Evolutionary conservation across 2,329 filamentous ascomycete genomes (phyloP).

Genomic region (Talaromyces sp.): DNA sequence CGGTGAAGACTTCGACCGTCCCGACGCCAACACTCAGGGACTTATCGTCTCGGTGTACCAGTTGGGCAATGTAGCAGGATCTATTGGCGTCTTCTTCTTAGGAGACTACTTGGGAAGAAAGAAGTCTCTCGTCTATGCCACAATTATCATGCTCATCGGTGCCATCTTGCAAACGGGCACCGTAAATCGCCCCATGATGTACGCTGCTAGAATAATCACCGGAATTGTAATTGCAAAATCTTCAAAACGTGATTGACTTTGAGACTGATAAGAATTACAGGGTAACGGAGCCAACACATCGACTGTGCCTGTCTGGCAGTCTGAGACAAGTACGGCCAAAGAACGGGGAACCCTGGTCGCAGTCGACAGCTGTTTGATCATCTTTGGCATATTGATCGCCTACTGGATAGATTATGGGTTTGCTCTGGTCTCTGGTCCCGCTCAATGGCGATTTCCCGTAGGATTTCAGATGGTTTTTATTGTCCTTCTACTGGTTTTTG

Average conservation of each 20-base stretch:
- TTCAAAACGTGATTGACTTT: too few species aligned
- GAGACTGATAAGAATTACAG: too few species aligned
- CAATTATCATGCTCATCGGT: slow-evolving; percentile 45
- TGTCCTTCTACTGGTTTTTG: slow-evolving; percentile 36
- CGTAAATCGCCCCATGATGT: slow-evolving; percentile 30
- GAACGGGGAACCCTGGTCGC: neutral
- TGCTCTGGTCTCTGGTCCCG: neutral
- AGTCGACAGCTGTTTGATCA: too few species aligned
- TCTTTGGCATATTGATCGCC: slow-evolving; percentile 24
- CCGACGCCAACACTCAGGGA: slow-evolving; percentile 38
- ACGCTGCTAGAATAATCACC: slow-evolving; percentile 45
- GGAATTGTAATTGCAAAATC: slow-evolving; percentile 33
- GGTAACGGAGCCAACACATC: slow-evolving; percentile 20
- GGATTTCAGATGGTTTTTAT: slow-evolving; percentile 46
- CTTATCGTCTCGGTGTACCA: slow-evolving; percentile 26
- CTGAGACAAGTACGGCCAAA: slow-evolving; percentile 7
- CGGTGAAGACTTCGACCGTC: slow-evolving; percentile 37
- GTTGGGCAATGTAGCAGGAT: slow-evolving; percentile 34
- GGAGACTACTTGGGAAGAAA: slow-evolving; percentile 44
- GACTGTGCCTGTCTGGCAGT: slow-evolving; percentile 10
- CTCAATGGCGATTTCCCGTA: slow-evolving; percentile 42
- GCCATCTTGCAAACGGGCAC: slow-evolving; percentile 24
- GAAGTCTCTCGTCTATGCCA: slow-evolving; percentile 42
- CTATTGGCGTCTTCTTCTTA: slow-evolving; percentile 33
- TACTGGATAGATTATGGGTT: slow-evolving; percentile 16